phyloP scores from a whole-genome alignment of 2,329 filamentous ascomycete species.

The Xylaria sp. region DNA sequence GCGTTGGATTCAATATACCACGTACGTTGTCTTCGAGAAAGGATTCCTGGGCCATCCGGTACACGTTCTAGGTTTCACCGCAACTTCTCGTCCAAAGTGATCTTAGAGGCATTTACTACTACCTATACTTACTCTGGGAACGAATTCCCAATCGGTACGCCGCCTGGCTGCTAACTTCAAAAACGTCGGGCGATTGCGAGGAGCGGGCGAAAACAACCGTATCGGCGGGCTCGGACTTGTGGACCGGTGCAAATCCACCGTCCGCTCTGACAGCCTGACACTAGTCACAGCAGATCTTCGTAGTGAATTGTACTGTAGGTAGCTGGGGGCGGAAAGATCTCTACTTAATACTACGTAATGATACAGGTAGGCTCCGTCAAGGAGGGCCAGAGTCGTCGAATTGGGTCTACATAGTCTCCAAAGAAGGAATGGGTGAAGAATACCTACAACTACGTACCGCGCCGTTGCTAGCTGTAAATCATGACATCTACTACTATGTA shows the following conservation, averaged over 20 bases:
- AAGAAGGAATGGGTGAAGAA: constrained; percentile 24
- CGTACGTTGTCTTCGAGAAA: too few relatives aligned
- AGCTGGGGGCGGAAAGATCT: not conserved
- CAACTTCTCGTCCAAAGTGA: not conserved
- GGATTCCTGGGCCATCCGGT: not conserved
- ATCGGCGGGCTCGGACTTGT: constrained; percentile 14
- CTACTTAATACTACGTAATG: not conserved
- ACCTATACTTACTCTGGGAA: constrained; percentile 1
- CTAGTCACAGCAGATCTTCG: constrained; percentile 17
- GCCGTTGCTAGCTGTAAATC: not conserved
- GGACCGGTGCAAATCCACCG: constrained; percentile 23
- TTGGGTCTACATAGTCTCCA: constrained; percentile 17
- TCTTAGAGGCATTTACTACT: not conserved
- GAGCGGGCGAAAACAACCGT: constrained; percentile 21
- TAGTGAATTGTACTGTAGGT: constrained; percentile 4
- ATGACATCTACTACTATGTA: not conserved
- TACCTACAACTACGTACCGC: constrained; percentile 4
- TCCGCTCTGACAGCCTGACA: too few relatives aligned
- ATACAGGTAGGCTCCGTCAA: not conserved
- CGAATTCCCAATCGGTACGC: not conserved
- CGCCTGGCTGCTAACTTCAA: constrained; percentile 1
- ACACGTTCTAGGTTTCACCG: not conserved
- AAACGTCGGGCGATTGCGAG: constrained; percentile 19
- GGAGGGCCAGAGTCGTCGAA: constrained; percentile 7
- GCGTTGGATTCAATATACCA: too few relatives aligned